These are phyloP conservation scores for Lentinula novae-zelandiae DNA, from an alignment of 1,284 basidiomycete genomes.

Conservation along the genomic window DNA sequence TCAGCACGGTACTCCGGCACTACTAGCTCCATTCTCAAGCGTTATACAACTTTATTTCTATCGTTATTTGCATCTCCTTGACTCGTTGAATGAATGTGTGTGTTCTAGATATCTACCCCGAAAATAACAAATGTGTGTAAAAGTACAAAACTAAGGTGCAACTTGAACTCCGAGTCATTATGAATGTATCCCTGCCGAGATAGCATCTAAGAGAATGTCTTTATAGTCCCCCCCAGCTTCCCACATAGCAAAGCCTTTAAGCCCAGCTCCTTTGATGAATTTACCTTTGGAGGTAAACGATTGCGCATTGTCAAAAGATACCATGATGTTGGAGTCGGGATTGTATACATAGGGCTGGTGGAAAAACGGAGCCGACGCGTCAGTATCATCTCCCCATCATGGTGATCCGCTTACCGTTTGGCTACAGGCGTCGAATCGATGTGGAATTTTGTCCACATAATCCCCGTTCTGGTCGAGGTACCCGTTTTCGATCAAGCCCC, in stretches of 20 bases:
- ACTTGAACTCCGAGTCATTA: background rate
- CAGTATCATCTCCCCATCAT: background rate
- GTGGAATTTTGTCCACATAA: conserved; percentile 34
- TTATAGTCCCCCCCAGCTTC: conserved; percentile 51
- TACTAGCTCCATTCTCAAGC: no score
- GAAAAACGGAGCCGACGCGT: background rate
- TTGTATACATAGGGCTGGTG: conserved; percentile 57
- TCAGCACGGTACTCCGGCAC: no score
- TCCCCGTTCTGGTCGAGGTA: conserved; percentile 43
- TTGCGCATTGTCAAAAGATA: conserved; percentile 52
- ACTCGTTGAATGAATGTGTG: no score
- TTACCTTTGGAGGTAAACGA: conserved; percentile 36
- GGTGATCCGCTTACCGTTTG: conserved; percentile 45
- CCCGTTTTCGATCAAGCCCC: conserved; percentile 41
- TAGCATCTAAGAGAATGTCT: conserved; percentile 53
- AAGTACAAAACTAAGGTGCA: background rate
- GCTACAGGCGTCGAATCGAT: conserved; percentile 50
- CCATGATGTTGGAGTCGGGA: conserved; percentile 37
- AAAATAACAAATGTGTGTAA: background rate
- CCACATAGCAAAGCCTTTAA: conserved; percentile 56
- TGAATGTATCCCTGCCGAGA: conserved; percentile 21
- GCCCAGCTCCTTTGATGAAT: conserved; percentile 30
- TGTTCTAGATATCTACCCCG: no score
- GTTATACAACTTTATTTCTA: no score
- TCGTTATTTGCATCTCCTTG: no score